Evolutionary conservation across 257 asterid species (phyloP).

Genomic region (Solanum sejunctum): DNA sequence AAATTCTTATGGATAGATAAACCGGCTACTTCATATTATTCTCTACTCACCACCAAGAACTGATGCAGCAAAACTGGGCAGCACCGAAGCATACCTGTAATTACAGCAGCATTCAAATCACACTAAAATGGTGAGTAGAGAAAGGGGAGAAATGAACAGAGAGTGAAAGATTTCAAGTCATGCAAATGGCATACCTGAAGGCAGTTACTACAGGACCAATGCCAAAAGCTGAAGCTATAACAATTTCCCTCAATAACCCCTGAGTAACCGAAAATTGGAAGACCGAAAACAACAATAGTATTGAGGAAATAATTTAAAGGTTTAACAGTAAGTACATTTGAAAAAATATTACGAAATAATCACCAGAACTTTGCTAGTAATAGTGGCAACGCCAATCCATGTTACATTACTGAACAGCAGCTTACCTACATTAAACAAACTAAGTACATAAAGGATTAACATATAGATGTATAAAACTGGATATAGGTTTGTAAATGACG

Average conservation of each 20-base stretch:
- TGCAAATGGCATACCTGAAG: conserved; percentile 9
- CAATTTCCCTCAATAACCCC: conserved; percentile 29
- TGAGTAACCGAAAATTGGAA: neutral
- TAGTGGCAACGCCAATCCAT: conserved; percentile 26
- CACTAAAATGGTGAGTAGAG: neutral
- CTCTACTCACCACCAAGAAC: conserved; percentile 34
- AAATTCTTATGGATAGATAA: neutral
- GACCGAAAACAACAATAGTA: neutral
- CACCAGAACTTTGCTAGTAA: conserved; percentile 34
- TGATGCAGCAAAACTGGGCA: conserved; percentile 36
- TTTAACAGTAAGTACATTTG: neutral
- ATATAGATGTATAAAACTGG: neutral
- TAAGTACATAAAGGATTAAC: neutral
- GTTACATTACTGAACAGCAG: conserved; percentile 11
- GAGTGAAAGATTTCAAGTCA: neutral
- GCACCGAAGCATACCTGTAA: conserved; percentile 32
- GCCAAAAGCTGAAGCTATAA: conserved; percentile 31
- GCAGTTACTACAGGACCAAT: conserved; percentile 26
- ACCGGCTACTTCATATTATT: neutral
- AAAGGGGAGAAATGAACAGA: neutral
- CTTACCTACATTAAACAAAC: conserved; percentile 1
- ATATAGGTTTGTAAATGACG: neutral
- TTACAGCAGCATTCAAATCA: neutral
- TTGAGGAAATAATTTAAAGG: neutral
- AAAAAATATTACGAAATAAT: neutral